Evolutionary conservation across 108 stramenopile species (phyloP).

Genomic region (Nitzschia putrida): DNA sequence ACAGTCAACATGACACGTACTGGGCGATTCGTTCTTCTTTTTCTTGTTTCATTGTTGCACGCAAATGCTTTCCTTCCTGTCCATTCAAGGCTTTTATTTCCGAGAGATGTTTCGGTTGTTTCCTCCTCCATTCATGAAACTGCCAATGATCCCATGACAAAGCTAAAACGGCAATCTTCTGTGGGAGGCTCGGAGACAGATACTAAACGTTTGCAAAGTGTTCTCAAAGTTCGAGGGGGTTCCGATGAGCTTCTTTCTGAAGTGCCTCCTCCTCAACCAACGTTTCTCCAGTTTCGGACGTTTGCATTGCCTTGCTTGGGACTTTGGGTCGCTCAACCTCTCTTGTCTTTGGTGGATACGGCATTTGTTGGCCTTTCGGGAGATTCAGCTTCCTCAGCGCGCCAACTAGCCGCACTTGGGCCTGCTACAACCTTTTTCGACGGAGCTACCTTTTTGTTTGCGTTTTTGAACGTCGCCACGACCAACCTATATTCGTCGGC

Average conservation of each 20-base stretch:
- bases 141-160: no score
- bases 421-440: constrained; percentile 89
- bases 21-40: no score
- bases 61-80: no score
- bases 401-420: constrained; percentile 44
- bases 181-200: no score
- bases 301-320: constrained; percentile 84
- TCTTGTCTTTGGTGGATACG: constrained; percentile 82
- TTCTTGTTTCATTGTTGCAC: no score
- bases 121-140: no score
- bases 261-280: constrained; percentile 56
- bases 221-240: no score
- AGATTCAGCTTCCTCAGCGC: constrained; percentile 40
- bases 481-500: constrained; percentile 85
- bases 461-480: constrained; percentile 87
- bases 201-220: no score
- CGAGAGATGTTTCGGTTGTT: no score
- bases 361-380: constrained; percentile 80
- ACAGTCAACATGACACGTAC: no score
- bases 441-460: constrained; percentile 83
- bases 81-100: no score
- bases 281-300: constrained; percentile 49
- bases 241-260: background rate
- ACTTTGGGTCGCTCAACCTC: constrained; percentile 81
- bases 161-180: no score